Evolutionary conservation across 164 flowering plant genomes (phyloP).

Genomic region (Magnolia changhungtana): DNA sequence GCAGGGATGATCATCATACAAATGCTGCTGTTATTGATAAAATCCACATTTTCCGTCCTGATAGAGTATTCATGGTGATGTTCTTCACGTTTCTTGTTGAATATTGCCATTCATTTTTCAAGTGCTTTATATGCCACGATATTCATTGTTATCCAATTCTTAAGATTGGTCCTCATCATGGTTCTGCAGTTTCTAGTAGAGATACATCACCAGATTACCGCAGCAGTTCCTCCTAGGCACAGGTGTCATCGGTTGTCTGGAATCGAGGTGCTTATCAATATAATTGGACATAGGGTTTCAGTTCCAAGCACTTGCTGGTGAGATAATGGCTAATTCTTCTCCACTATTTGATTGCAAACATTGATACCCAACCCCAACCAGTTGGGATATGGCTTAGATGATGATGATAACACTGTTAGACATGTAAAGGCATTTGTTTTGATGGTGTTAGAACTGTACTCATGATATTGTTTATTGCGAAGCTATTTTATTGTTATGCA

Average conservation of each 20-base stretch:
- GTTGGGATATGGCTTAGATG: too few relatives aligned
- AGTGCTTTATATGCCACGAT: background rate
- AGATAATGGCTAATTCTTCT: slow-evolving; percentile 12
- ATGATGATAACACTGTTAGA: too few relatives aligned
- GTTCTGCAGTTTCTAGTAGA: slow-evolving; percentile 74
- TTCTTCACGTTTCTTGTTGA: background rate
- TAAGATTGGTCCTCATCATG: background rate
- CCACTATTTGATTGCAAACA: background rate
- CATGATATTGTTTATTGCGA: too few relatives aligned
- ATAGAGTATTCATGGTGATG: slow-evolving; percentile 88
- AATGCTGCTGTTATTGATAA: slow-evolving; percentile 61
- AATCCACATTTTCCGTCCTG: slow-evolving; percentile 82
- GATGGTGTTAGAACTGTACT: too few relatives aligned
- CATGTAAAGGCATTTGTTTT: too few relatives aligned
- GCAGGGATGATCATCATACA: slow-evolving; percentile 47
- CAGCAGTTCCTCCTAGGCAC: slow-evolving; percentile 74
- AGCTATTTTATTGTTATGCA: too few relatives aligned
- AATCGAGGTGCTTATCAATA: slow-evolving; percentile 65
- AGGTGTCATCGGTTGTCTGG: slow-evolving; percentile 67
- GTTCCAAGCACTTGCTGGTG: slow-evolving; percentile 78
- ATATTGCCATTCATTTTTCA: background rate
- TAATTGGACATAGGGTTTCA: slow-evolving; percentile 69
- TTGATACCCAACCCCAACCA: too few relatives aligned
- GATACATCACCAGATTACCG: slow-evolving; percentile 73
- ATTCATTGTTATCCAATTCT: background rate